Conservation (phyloP, 225 moss, liverwort and hornwort species). For the Polytrichum formosum region DNA sequence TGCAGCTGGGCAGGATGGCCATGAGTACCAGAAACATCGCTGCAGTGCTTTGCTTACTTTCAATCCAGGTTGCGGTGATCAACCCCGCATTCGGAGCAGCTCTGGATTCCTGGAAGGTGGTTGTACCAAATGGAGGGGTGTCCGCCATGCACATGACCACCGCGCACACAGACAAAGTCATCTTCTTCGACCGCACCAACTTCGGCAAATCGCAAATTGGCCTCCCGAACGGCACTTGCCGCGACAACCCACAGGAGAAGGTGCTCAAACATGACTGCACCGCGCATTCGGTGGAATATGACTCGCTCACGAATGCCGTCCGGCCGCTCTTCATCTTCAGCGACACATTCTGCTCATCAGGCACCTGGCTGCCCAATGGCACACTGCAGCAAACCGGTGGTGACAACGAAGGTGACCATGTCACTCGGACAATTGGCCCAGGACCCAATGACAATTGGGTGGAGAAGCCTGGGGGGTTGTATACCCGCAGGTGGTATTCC, state of each 20-base stretch:
- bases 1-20: too few species aligned
- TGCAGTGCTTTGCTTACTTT: background rate
- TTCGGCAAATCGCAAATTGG: constrained; percentile 24
- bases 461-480: constrained; percentile 13
- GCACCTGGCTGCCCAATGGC: constrained; percentile 33
- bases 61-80: background rate
- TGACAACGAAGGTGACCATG: constrained; percentile 24
- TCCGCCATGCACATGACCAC: constrained; percentile 57
- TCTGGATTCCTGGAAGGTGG: constrained; percentile 29
- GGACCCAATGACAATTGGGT: constrained; percentile 29
- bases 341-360: constrained; percentile 58
- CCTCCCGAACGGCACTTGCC: constrained; percentile 36
- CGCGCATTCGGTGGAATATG: constrained; percentile 43
- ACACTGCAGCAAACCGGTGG: constrained; percentile 50
- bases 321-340: constrained; percentile 35
- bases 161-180: constrained; percentile 32
- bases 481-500: constrained; percentile 30
- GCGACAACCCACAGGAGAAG: constrained; percentile 22
- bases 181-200: constrained; percentile 51
- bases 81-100: background rate
- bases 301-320: constrained; percentile 14
- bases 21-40: background rate
- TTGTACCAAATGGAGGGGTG: constrained; percentile 38
- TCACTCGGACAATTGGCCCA: constrained; percentile 22
- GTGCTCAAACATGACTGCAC: constrained; percentile 33